Conservation (phyloP, 2,329 filamentous ascomycete genomes). For the Arthrobotrys sinensis region DNA sequence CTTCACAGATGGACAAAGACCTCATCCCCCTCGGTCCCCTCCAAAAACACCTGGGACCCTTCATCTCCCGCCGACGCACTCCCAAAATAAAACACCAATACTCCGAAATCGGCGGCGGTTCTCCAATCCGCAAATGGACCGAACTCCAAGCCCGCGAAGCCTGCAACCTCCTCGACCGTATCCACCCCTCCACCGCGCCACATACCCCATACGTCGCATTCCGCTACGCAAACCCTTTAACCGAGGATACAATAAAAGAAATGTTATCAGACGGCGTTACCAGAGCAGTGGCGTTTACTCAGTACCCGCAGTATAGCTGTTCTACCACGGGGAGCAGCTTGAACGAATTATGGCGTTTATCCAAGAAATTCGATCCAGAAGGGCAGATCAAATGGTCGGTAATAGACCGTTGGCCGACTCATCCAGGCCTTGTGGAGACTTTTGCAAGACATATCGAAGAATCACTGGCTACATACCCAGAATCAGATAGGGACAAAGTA, state of each 20-base stretch:
- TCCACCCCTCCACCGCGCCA: conserved; percentile 91
- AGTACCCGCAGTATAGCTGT: conserved; percentile 98
- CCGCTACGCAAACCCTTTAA: conserved; percentile 92
- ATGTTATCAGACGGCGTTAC: conserved; percentile 92
- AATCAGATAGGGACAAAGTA: conserved; percentile 82
- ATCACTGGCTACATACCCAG: conserved; percentile 85
- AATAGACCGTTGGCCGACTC: conserved; percentile 97
- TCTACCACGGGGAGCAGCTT: conserved; percentile 96
- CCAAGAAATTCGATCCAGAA: conserved; percentile 78
- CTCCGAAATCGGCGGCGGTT: conserved; percentile 94
- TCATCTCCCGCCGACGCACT: conserved; percentile 88
- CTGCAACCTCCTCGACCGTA: conserved; percentile 95
- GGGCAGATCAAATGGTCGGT: conserved; percentile 95
- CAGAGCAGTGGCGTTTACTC: conserved; percentile 94
- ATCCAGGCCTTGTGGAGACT: conserved; percentile 88
- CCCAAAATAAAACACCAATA: conserved; percentile 98
- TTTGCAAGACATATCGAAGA: conserved; percentile 93
- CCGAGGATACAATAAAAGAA: conserved; percentile 90
- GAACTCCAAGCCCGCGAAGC: conserved; percentile 94
- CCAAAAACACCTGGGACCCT: conserved; percentile 89
- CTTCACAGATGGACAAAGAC: conserved; percentile 84
- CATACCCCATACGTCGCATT: conserved; percentile 99
- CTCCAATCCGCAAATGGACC: conserved; percentile 97
- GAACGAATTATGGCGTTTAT: conserved; percentile 94
- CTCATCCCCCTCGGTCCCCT: conserved; percentile 94